A percentile compares a stretch with the other conserved stretches of the same genome.
phyloP scores from a whole-genome alignment of 495 filamentous ascomycete species.

The Lasiosphaeris hirsuta region DNA sequence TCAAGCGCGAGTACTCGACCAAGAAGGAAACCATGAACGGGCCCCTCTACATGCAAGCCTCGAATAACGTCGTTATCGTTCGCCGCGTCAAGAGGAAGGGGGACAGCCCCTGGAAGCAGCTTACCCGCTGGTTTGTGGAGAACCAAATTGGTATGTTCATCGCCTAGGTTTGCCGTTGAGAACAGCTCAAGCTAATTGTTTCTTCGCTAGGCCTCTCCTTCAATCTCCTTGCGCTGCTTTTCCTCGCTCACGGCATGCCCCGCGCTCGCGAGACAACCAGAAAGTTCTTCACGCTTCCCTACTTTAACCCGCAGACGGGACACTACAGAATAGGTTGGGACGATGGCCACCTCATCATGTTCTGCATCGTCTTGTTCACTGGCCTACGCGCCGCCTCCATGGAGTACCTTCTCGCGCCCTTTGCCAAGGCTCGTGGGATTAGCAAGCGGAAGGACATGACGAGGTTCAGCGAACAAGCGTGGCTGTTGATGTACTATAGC shows the following conservation, averaged over 20 bases:
- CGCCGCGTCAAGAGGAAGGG: conserved; percentile 45
- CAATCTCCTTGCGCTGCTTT: conserved; percentile 65
- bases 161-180: not conserved
- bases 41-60: conserved; percentile 46
- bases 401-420: conserved; percentile 78
- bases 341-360: conserved; percentile 74
- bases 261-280: conserved; percentile 70
- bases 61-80: conserved; percentile 44
- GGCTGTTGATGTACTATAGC: conserved; percentile 76
- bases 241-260: conserved; percentile 77
- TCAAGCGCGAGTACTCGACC: conserved; percentile 30
- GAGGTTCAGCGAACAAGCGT: conserved; percentile 90
- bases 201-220: conserved; percentile 29
- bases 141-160: conserved; percentile 50
- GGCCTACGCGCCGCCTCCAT: conserved; percentile 80
- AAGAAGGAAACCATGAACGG: conserved; percentile 42
- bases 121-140: conserved; percentile 49
- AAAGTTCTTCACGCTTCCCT: conserved; percentile 83
- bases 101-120: conserved; percentile 39
- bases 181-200: not conserved
- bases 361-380: conserved; percentile 80
- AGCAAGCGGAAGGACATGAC: conserved; percentile 66
- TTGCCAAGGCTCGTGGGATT: conserved; percentile 67
- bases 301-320: conserved; percentile 64
- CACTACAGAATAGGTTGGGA: conserved; percentile 72